A percentile compares a stretch with the other conserved stretches of the same genome.
Conservation (phyloP, 805 yeast species). For the Schwanniomyces polymorphus region DNA sequence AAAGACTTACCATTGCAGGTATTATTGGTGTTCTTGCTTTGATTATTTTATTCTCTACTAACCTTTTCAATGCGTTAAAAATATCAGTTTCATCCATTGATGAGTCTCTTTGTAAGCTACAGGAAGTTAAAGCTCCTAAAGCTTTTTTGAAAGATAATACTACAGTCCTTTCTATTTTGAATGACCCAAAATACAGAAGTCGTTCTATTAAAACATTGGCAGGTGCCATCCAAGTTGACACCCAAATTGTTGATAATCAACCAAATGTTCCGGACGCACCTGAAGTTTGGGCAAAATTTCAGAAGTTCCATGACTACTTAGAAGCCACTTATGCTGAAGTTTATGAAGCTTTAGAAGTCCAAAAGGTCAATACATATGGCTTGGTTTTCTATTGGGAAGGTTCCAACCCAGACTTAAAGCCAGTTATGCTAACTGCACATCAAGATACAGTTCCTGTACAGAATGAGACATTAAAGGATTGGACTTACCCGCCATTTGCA, state of each 20-base stretch:
- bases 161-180: constrained; percentile 26
- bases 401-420: constrained; percentile 55
- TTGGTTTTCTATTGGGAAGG: constrained; percentile 68
- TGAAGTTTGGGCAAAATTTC: constrained; percentile 43
- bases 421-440: constrained; percentile 72
- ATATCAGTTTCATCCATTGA: constrained; percentile 9
- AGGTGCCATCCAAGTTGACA: constrained; percentile 64
- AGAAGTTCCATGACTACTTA: constrained; percentile 52
- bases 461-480: constrained; percentile 49
- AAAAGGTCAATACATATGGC: constrained; percentile 60
- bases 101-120: constrained; percentile 11
- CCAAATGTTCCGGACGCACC: constrained; percentile 53
- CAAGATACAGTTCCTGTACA: constrained; percentile 83
- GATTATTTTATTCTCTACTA: constrained; percentile 15
- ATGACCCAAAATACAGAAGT: constrained; percentile 23
- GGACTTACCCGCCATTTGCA: constrained; percentile 67
- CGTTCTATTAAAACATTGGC: constrained; percentile 45
- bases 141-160: constrained; percentile 22
- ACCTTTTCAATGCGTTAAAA: constrained; percentile 15
- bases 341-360: constrained; percentile 48
- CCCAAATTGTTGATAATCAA: constrained; percentile 57
- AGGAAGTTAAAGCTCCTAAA: constrained; percentile 4
- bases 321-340: constrained; percentile 56
- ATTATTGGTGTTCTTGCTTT: constrained; percentile 11
- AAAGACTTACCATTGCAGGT: constrained; percentile 7